Percentiles rank a stretch among this genome's conserved stretches.
Evolutionary conservation across 768 basidiomycete species (phyloP).

Genomic region (Suillus discolor): DNA sequence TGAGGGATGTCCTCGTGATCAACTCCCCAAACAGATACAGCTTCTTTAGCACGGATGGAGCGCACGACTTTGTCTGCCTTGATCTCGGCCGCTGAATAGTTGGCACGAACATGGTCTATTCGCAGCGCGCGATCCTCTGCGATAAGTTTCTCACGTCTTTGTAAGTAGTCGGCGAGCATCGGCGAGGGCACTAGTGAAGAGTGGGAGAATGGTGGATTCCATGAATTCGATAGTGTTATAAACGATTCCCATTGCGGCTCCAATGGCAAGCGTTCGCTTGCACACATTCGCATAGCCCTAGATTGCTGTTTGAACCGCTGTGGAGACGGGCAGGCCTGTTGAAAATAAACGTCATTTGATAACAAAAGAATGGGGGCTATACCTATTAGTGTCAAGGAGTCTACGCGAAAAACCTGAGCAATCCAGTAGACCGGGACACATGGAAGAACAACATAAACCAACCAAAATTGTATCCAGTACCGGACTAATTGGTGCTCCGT

Average conservation of each 20-base stretch:
- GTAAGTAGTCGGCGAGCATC: slow-evolving; percentile 15
- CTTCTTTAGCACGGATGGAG: slow-evolving; percentile 54
- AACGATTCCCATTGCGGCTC: background rate
- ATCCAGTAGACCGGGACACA: background rate
- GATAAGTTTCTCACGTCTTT: slow-evolving; percentile 31
- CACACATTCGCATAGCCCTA: background rate
- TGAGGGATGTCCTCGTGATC: slow-evolving; percentile 56
- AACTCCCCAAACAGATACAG: slow-evolving; percentile 54
- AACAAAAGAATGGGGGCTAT: background rate
- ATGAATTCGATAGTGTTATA: background rate
- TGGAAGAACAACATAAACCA: background rate
- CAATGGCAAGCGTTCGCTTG: background rate
- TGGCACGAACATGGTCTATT: slow-evolving; percentile 39
- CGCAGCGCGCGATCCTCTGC: slow-evolving; percentile 52
- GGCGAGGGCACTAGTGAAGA: background rate
- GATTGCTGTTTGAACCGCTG: background rate
- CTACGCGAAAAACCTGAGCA: background rate
- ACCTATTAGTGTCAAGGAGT: background rate
- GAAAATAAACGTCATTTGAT: background rate
- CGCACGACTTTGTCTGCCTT: slow-evolving; percentile 60
- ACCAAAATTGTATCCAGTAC: background rate
- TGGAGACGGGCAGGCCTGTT: background rate
- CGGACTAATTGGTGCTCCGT: background rate
- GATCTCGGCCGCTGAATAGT: slow-evolving; percentile 42
- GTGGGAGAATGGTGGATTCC: no score